These are phyloP conservation scores for Larix sibirica DNA, from an alignment of 83 land plant genomes.

Conservation along the genomic window DNA sequence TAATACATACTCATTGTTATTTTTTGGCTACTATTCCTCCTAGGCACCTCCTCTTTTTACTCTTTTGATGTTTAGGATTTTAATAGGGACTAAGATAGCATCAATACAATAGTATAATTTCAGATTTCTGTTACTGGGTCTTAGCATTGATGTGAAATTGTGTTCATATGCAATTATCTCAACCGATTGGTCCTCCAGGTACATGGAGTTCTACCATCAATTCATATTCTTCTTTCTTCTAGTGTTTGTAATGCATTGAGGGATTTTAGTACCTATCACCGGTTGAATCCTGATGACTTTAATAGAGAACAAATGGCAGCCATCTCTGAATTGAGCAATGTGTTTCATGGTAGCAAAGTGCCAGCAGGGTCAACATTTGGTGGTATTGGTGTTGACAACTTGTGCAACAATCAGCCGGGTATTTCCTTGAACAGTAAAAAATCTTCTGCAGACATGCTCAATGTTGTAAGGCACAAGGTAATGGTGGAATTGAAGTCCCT, in stretches of 20 bases:
- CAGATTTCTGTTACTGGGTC: background rate
- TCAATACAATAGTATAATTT: background rate
- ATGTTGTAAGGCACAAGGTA: background rate
- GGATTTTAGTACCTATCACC: background rate
- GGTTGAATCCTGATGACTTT: background rate
- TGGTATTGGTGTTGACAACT: background rate
- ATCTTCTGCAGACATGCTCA: background rate
- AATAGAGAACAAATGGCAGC: background rate
- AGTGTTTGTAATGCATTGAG: constrained; percentile 1
- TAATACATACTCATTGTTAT: background rate
- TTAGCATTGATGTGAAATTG: background rate
- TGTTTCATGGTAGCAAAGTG: background rate
- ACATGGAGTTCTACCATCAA: constrained; percentile 9
- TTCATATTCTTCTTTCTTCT: background rate
- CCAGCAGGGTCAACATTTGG: background rate
- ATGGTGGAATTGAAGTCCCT: background rate
- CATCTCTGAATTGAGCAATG: background rate
- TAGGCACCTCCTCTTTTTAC: no score
- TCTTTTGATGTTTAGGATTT: background rate
- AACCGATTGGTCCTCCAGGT: background rate
- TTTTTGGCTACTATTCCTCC: background rate
- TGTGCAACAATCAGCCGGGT: background rate
- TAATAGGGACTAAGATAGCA: background rate
- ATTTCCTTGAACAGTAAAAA: background rate
- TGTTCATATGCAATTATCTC: background rate